These are phyloP conservation scores for Sungouiella thailandica DNA, from an alignment of 805 yeast genomes.

Conservation along the genomic window DNA sequence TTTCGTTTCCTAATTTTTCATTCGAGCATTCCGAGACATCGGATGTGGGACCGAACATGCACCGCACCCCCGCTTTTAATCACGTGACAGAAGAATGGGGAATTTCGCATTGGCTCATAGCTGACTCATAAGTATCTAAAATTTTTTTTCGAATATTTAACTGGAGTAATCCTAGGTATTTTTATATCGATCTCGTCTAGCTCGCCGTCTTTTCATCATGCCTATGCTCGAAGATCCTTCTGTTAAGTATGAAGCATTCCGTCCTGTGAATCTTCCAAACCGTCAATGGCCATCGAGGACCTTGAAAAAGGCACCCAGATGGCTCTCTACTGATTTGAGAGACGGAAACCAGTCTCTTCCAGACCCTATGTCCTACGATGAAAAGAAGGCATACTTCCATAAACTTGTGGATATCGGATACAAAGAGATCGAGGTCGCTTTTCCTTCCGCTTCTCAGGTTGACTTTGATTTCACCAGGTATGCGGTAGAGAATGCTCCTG, in stretches of 20 bases:
- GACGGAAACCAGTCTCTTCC: conserved; percentile 85
- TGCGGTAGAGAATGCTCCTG: conserved; percentile 71
- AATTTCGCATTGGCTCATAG: no score
- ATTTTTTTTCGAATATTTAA: no score
- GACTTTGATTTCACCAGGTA: conserved; percentile 78
- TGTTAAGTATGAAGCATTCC: conserved; percentile 54
- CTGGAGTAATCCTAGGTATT: no score
- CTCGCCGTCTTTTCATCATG: conserved; percentile 6
- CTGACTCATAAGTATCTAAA: conserved; percentile 1
- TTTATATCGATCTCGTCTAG: no score
- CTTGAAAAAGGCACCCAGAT: conserved; percentile 63
- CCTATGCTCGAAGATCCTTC: conserved; percentile 53
- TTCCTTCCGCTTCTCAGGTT: conserved; percentile 74
- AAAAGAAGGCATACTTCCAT: conserved; percentile 64
- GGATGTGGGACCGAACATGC: no score
- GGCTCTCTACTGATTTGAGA: conserved; percentile 79
- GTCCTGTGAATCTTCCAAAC: conserved; percentile 50
- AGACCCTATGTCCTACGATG: conserved; percentile 81
- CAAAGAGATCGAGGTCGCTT: conserved; percentile 80
- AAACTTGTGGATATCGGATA: conserved; percentile 70
- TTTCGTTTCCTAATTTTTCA: no score
- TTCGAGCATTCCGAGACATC: no score
- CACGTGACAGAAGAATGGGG: not conserved
- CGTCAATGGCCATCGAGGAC: conserved; percentile 68
- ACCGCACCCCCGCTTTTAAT: no score